Conservation (phyloP, 768 basidiomycete genomes). For the Lentinula raphanica region DNA sequence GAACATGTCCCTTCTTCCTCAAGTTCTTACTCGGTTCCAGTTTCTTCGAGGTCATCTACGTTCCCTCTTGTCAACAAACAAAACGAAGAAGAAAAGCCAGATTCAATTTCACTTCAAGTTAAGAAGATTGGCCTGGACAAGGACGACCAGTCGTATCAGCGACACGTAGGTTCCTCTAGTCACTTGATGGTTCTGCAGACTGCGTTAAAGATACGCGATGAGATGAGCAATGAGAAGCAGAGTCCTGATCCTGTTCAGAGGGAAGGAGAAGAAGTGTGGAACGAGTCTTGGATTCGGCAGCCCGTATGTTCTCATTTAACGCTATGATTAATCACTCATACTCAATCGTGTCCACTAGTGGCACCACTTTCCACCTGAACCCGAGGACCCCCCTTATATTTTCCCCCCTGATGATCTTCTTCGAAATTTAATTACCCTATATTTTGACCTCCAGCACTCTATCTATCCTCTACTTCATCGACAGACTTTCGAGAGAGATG, state of each 20-base stretch:
- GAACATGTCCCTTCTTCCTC: neutral
- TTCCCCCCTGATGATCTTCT: constrained; percentile 35
- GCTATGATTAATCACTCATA: neutral
- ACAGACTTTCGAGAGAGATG: constrained; percentile 38
- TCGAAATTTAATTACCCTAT: constrained; percentile 37
- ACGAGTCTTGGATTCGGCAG: neutral
- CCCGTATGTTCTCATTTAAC: neutral
- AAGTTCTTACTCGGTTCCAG: neutral
- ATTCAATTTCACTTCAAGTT: neutral
- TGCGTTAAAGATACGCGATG: neutral
- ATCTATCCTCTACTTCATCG: constrained; percentile 46
- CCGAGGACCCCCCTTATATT: neutral
- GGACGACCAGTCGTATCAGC: neutral
- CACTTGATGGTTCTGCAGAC: neutral
- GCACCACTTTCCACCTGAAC: neutral
- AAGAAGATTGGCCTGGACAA: neutral
- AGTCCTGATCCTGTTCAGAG: neutral
- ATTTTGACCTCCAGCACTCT: constrained; percentile 37
- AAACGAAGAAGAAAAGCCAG: neutral
- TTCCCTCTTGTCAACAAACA: too few species aligned
- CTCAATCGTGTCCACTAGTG: neutral
- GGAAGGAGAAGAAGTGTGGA: neutral
- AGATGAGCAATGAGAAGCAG: neutral
- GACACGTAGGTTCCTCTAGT: neutral
- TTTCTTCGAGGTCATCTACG: neutral